A percentile compares a stretch with the other conserved stretches of the same genome.
phyloP scores from a whole-genome alignment of 441 rosid species.

The Adansonia rubrostipa region DNA sequence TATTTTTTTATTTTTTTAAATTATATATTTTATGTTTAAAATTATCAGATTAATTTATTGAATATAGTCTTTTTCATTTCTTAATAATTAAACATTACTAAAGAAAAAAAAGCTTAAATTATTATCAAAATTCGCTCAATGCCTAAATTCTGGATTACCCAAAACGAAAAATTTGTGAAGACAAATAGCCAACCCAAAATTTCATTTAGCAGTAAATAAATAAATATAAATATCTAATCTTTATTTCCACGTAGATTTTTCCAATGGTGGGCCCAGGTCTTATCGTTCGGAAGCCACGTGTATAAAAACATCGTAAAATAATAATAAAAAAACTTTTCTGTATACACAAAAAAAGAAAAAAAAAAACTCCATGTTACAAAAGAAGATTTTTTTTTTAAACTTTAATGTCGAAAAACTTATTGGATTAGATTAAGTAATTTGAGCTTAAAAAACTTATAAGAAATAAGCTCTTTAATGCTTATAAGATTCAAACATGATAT shows the following conservation, averaged over 20 bases:
- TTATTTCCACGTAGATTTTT: slow-evolving; percentile 9
- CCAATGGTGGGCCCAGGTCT: neutral
- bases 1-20: too few relatives aligned
- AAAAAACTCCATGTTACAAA: neutral
- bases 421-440: too few relatives aligned
- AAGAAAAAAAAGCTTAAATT: neutral
- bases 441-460: too few relatives aligned
- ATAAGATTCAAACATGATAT: too few relatives aligned
- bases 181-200: neutral
- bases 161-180: neutral
- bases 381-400: neutral
- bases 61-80: too few relatives aligned
- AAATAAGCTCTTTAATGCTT: too few relatives aligned
- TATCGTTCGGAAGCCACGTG: slow-evolving; percentile 19
- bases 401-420: too few relatives aligned
- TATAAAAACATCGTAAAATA: neutral
- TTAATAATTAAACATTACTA: neutral
- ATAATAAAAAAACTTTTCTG: neutral
- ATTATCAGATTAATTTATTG: too few relatives aligned
- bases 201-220: neutral
- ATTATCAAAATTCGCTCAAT: slow-evolving; percentile 1
- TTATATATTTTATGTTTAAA: too few relatives aligned
- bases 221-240: neutral
- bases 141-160: slow-evolving; percentile 1
- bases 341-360: neutral